A percentile compares a stretch with the other conserved stretches of the same genome.
These are phyloP conservation scores for Boletellus sp. DNA, from an alignment of 1,284 basidiomycete species.

Conservation along the genomic window DNA sequence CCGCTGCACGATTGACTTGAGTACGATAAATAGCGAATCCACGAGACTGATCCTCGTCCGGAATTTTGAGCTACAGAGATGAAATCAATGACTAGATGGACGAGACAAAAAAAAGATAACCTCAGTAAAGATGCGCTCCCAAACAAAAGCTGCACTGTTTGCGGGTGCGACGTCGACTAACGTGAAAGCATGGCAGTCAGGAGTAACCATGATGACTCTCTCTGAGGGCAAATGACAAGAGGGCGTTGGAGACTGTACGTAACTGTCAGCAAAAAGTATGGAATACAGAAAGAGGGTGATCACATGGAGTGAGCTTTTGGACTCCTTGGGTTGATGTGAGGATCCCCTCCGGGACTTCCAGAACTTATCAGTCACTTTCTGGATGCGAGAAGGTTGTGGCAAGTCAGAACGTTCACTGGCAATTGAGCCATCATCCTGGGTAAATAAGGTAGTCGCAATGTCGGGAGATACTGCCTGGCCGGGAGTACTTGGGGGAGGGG, in stretches of 20 bases:
- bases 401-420: conserved; percentile 30
- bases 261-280: conserved; percentile 8
- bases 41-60: conserved; percentile 71
- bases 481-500: conserved; percentile 66
- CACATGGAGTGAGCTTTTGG: conserved; percentile 30
- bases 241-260: conserved; percentile 28
- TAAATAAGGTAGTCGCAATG: conserved; percentile 39
- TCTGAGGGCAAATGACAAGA: conserved; percentile 32
- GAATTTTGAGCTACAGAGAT: conserved; percentile 66
- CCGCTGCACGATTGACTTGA: conserved; percentile 73
- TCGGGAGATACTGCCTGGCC: conserved; percentile 44
- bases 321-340: conserved; percentile 28
- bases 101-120: conserved; percentile 39
- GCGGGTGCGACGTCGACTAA: conserved; percentile 77
- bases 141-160: conserved; percentile 67
- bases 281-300: background rate
- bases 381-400: conserved; percentile 29
- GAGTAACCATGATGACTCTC: conserved; percentile 71
- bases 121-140: conserved; percentile 83
- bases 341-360: conserved; percentile 28
- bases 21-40: conserved; percentile 82
- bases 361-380: conserved; percentile 27
- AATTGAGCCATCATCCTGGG: conserved; percentile 33
- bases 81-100: conserved; percentile 9
- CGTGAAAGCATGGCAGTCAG: conserved; percentile 77